phyloP scores from a whole-genome alignment of 352 stramenopile genomes.

The Pythium scleroteichum region DNA sequence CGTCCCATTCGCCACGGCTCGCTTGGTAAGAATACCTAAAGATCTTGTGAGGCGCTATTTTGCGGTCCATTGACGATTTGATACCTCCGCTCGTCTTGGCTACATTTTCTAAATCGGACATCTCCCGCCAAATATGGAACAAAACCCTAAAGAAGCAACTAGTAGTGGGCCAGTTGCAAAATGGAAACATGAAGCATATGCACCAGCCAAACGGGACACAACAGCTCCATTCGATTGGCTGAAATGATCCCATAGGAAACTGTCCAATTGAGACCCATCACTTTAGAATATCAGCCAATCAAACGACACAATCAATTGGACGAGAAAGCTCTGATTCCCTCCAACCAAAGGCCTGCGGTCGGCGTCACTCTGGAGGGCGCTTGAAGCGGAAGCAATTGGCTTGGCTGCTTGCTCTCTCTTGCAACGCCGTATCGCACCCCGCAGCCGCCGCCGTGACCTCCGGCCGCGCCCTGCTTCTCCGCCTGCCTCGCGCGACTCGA shows the following conservation, averaged over 20 bases:
- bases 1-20: neutral
- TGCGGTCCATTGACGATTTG: too few relatives aligned
- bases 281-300: conserved; percentile 14
- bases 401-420: conserved; percentile 21
- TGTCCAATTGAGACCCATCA: conserved; percentile 7
- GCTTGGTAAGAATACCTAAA: neutral
- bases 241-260: neutral
- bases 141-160: conserved; percentile 12
- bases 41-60: neutral
- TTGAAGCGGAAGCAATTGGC: conserved; percentile 35
- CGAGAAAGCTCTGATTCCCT: conserved; percentile 18
- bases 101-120: conserved; percentile 17
- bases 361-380: conserved; percentile 11
- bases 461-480: neutral
- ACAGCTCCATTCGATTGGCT: neutral
- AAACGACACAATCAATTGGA: too few relatives aligned
- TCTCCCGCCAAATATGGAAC: conserved; percentile 3
- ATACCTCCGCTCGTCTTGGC: conserved; percentile 16
- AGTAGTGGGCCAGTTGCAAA: neutral
- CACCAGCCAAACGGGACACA: conserved; percentile 27
- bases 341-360: conserved; percentile 14
- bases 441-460: neutral
- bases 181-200: conserved; percentile 21
- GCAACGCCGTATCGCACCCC: neutral
- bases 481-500: neutral